phyloP scores from a whole-genome alignment of 2,329 filamentous ascomycete species.

The Pseudogymnoascus sp. region DNA sequence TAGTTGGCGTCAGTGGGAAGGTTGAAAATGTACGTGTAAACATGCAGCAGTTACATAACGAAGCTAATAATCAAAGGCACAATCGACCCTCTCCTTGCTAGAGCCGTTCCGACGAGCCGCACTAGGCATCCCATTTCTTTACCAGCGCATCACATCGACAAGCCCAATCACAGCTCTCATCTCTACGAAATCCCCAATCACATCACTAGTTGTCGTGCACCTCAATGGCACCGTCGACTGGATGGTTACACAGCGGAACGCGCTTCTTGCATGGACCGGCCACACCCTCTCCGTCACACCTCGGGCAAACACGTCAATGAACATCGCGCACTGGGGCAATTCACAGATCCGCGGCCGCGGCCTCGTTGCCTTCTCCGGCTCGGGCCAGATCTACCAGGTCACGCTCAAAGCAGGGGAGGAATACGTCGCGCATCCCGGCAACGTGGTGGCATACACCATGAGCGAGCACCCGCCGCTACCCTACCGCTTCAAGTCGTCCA shows the following conservation, averaged over 20 bases:
- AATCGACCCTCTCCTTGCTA: conserved; percentile 83
- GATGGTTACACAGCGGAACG: conserved; percentile 83
- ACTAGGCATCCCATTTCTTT: conserved; percentile 88
- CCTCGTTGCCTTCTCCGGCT: conserved; percentile 74
- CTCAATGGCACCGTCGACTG: conserved; percentile 93
- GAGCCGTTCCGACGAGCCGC: conserved; percentile 74
- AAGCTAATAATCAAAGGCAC: conserved; percentile 48
- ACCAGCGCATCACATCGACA: conserved; percentile 83
- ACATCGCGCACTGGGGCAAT: conserved; percentile 84
- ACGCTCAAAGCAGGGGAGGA: conserved; percentile 76
- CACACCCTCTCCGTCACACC: conserved; percentile 74
- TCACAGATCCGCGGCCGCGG: conserved; percentile 84
- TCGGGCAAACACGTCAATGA: conserved; percentile 66
- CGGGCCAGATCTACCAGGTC: conserved; percentile 84
- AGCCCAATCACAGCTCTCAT: conserved; percentile 84
- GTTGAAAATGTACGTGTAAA: conserved; percentile 67
- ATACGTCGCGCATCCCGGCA: conserved; percentile 84
- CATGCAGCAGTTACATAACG: neutral
- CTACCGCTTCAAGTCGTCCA: conserved; percentile 78
- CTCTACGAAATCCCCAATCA: conserved; percentile 77
- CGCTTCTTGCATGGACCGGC: conserved; percentile 93
- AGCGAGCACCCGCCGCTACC: conserved; percentile 68
- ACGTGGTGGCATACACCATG: conserved; percentile 85
- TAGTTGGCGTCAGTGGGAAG: conserved; percentile 85
- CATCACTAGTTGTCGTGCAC: conserved; percentile 80